A percentile compares a stretch with the other conserved stretches of the same genome.
phyloP scores from a whole-genome alignment of 2,329 filamentous ascomycete species.

The Sporothrix brunneoviolacea region DNA sequence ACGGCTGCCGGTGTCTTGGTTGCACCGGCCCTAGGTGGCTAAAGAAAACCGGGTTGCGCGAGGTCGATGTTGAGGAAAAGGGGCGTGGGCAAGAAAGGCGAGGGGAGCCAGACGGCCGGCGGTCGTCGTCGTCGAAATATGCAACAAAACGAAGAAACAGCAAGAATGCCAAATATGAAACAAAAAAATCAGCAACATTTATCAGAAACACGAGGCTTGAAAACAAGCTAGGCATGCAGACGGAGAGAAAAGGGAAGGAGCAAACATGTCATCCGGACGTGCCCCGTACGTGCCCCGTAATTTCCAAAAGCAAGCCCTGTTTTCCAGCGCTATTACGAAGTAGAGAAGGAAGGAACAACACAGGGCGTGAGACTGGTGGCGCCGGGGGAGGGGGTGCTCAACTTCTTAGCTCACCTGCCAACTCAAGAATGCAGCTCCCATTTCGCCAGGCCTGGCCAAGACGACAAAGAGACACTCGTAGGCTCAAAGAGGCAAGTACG shows the following conservation, averaged over 20 bases:
- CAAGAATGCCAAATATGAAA: neutral
- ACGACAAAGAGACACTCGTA: too few relatives aligned
- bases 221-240: conserved; percentile 2
- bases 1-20: neutral
- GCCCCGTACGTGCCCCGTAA: too few relatives aligned
- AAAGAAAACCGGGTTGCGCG: too few relatives aligned
- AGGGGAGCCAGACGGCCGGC: neutral
- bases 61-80: neutral
- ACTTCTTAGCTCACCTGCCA: conserved; percentile 12
- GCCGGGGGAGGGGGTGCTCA: neutral
- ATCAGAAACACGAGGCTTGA: neutral
- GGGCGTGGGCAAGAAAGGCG: neutral
- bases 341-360: too few relatives aligned
- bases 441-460: too few relatives aligned
- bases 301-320: too few relatives aligned
- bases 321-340: too few relatives aligned
- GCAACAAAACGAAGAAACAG: conserved; percentile 1
- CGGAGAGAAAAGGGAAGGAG: neutral
- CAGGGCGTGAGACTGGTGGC: too few relatives aligned
- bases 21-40: too few relatives aligned
- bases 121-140: neutral
- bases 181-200: neutral
- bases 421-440: neutral
- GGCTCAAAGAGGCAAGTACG: too few relatives aligned
- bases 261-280: neutral